Base-by-base conservation (phyloP, 2,329 filamentous ascomycete species). In the Tolypocladium capitatum region DNA sequence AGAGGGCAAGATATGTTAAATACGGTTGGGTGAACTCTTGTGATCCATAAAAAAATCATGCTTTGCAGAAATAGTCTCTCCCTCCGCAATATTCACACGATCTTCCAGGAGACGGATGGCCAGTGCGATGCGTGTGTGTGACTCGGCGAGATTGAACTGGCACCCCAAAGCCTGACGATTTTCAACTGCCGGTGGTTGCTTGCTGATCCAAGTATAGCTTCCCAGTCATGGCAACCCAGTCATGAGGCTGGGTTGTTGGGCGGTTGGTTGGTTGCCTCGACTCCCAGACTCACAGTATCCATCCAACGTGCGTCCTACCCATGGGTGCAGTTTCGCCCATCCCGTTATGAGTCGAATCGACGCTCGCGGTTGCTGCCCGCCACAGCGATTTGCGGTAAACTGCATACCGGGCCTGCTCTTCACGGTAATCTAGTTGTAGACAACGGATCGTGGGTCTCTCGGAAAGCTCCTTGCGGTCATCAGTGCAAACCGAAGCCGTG, bases 1-100 rank as follows among this genome's bases (percentile, higher is more conserved):
- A 31, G 83, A 86, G 21, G 84, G 85, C 56, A 88, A 86, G 66
- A 69, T 87, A 51, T 65, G 62, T 52, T 77, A 67, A 60, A 53
- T 45, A 46, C 21, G 27, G 4, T 8, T 30, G 16, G 24, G 10
- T 18, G 24, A 42, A n/a, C 24, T 18, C 24, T 30, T 30, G 16
- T 16, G 38, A 9, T 30, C 20, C 16, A 9, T n/a, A 27, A 42
- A 27, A 42, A 30, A 42, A 28, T 42, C 16, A 18, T 28, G 16
- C 24, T 42, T 42, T n/a, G 27, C 38, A 28, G 38, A 42, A 28
- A 13, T 42, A 42, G 24, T 30, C 24, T 28, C 24, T 24, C 30
- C 38, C 14, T 7, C 13, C 24, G 27, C 27, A 28, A 42, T 42
- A 28, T 18, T 16, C 24, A 42, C 8, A 30, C 9, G 10, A 28